These are phyloP conservation scores for Phaeotremella skinneri DNA, from an alignment of 768 basidiomycete species.

Conservation along the genomic window DNA sequence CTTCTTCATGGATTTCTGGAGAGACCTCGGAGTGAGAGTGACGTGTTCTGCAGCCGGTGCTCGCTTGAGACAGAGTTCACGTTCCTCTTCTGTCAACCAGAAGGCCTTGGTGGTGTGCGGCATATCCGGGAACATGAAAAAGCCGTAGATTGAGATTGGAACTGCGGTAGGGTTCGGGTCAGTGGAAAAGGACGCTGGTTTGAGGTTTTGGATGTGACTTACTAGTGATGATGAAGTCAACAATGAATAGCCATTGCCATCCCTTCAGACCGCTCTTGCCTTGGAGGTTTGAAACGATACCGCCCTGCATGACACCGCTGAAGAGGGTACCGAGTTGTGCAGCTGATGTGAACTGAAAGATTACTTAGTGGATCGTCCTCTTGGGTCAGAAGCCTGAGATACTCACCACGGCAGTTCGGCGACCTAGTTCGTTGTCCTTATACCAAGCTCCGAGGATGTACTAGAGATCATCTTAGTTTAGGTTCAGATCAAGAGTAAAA, in stretches of 20 bases:
- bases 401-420: constrained; percentile 61
- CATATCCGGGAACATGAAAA: constrained; percentile 69
- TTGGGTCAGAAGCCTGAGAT: not conserved
- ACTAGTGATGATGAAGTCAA: constrained; percentile 26
- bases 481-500: no score
- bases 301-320: constrained; percentile 42
- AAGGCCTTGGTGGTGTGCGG: constrained; percentile 60
- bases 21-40: constrained; percentile 19
- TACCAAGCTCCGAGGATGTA: constrained; percentile 75
- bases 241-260: constrained; percentile 32
- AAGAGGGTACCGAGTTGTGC: constrained; percentile 38
- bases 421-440: constrained; percentile 66
- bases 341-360: constrained; percentile 52
- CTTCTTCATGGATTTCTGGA: constrained; percentile 21
- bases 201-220: not conserved
- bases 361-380: not conserved
- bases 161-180: no score
- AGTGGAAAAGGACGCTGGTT: constrained; percentile 1
- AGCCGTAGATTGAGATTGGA: constrained; percentile 70
- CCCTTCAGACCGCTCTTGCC: constrained; percentile 26
- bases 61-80: constrained; percentile 27
- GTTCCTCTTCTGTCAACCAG: constrained; percentile 60
- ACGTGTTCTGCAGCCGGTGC: constrained; percentile 27
- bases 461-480: no score
- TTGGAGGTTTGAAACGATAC: constrained; percentile 29